These are phyloP conservation scores for Solanum ossicruentum DNA, from an alignment of 257 asterid genomes.

Conservation along the genomic window DNA sequence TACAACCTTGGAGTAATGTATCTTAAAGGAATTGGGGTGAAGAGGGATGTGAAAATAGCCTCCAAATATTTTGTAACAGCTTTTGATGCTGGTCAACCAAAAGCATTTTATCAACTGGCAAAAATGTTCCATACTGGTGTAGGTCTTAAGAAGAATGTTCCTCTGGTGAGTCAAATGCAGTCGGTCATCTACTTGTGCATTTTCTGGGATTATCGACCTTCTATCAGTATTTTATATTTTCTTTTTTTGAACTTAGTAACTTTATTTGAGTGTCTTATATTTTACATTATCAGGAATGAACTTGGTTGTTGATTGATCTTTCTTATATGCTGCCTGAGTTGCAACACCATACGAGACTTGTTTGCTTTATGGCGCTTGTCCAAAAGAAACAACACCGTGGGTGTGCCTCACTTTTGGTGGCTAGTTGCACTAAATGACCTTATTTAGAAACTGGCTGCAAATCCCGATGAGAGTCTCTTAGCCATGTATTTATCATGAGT, in stretches of 20 bases:
- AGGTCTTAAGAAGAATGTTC: conserved; percentile 81
- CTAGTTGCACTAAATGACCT: neutral
- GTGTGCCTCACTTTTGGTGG: neutral
- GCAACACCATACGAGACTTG: neutral
- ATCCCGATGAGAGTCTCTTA: neutral
- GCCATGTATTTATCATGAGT: neutral
- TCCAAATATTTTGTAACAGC: conserved; percentile 57
- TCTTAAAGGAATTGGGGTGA: conserved; percentile 84
- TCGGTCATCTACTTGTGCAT: neutral
- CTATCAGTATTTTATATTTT: neutral
- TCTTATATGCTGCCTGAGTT: neutral
- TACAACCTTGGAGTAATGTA: conserved; percentile 95
- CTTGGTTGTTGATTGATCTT: neutral
- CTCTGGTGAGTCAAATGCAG: conserved; percentile 37
- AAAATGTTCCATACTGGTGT: conserved; percentile 95
- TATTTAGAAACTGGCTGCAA: neutral
- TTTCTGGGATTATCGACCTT: neutral
- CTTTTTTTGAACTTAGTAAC: too few species aligned
- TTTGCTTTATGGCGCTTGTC: neutral
- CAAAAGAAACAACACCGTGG: neutral
- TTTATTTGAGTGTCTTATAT: neutral
- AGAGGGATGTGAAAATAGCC: conserved; percentile 72
- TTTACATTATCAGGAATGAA: neutral
- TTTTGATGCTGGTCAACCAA: conserved; percentile 84
- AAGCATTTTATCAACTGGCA: conserved; percentile 92